Evolutionary conservation across 768 basidiomycete genomes (phyloP), one percentile per base, ranked within the genome.

Genomic region (Obba rivulosa): DNA sequence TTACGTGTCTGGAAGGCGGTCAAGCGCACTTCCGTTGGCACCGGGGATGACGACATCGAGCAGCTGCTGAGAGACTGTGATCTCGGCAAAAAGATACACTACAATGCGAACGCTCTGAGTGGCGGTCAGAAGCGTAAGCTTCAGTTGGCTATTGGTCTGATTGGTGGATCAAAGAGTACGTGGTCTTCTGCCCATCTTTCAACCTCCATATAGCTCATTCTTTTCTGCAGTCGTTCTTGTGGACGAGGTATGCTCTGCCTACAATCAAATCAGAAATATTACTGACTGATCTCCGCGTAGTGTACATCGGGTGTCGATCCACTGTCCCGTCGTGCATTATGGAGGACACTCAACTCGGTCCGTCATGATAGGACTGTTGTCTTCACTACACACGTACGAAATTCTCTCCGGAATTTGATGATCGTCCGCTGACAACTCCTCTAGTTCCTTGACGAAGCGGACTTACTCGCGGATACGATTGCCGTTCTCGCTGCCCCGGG

Each of bases 91-190:
- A 89, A 90, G 64, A 77, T 86, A 10, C 69, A 82, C 53, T 71
- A 79, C 13, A 83, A 83, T 56, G 80, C 86, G 1, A 69, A 69
- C 45, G 83, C 79, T 1, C 71, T 91, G 31, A 83, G 80, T 41
- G 88, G 88, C 1, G 88, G 88, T 8, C 87, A 91, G 68, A 90
- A 89, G 68, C 64, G 88, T 58, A 90, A 90, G 65, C 66, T 91
- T 21, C 88, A 91, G 56, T 69, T 90, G n/a, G 88, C 88, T 0
- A 82, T 87, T 56, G 87, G 87, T 10, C 68, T 91, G 10, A 70
- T 88, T 21, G 86, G 86, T 4, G 86, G 87, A 1, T 87, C 86
- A 0, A 80, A 78, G 58, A 79, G 81, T 34, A 31, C 28, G 7
- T n/a, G 7, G 5, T 36, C 20, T 38, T 24, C 11, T 31, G n/a